A percentile compares a stretch with the other conserved stretches of the same genome.
Conservation (phyloP, 352 stramenopile species). For the Phytopythium kandeliae region DNA sequence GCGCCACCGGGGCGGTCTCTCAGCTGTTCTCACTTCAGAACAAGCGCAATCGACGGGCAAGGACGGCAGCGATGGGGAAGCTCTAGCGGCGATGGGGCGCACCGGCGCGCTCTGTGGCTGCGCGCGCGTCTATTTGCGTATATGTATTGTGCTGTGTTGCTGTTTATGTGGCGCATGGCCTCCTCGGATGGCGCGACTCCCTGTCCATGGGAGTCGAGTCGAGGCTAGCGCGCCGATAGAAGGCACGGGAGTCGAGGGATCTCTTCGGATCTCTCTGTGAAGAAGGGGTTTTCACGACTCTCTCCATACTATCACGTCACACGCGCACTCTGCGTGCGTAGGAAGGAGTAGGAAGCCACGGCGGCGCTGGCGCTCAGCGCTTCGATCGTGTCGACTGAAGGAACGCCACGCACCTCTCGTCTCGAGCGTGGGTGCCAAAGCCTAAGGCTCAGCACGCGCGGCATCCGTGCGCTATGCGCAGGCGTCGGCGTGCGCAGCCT, state of each 20-base stretch:
- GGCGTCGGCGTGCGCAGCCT: no score
- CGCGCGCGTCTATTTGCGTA: not conserved
- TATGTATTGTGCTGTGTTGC: not conserved
- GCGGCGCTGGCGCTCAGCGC: no score
- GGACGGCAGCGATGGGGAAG: not conserved
- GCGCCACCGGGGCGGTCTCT: no score
- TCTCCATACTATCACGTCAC: not conserved
- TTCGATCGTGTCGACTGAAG: no score
- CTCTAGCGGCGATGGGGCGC: no score
- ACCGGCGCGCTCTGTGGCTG: not conserved
- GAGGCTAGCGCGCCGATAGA: constrained; percentile 1
- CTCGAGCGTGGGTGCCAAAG: no score
- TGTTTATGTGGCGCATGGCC: not conserved
- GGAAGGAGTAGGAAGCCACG: not conserved
- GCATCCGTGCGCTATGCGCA: no score
- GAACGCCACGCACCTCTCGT: no score
- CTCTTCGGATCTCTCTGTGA: constrained; percentile 1
- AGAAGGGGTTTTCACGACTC: constrained; percentile 5
- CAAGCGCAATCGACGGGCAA: not conserved
- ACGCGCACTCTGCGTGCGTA: not conserved
- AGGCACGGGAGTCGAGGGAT: constrained; percentile 3
- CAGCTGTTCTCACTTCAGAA: not conserved
- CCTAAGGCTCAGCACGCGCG: no score
- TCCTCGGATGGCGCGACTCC: not conserved
- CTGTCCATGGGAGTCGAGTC: not conserved